Percentiles rank a stretch among this genome's conserved stretches.
Evolutionary conservation across 1,284 basidiomycete species (phyloP).

Genomic region (Trametes hirsuta): DNA sequence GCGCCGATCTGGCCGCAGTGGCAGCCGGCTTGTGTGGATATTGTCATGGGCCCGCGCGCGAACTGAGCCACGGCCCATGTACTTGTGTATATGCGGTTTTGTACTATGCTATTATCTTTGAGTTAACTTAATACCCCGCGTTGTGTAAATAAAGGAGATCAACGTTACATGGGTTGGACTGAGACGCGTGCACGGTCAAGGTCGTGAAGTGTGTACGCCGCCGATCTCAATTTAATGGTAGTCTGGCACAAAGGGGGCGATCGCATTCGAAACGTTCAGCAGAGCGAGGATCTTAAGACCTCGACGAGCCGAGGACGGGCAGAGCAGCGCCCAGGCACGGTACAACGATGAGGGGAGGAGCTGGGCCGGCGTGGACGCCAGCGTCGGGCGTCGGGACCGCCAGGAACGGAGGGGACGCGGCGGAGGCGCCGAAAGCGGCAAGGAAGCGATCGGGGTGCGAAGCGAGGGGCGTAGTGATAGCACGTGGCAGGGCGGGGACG

Average conservation of each 20-base stretch:
- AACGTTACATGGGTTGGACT: too few species aligned
- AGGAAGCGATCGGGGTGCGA: not conserved
- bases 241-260: not conserved
- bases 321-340: not conserved
- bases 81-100: too few species aligned
- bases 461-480: constrained; percentile 4
- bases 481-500: constrained; percentile 9
- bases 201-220: too few species aligned
- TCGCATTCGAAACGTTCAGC: not conserved
- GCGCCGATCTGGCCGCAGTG: too few species aligned
- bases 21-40: not conserved
- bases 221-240: too few species aligned
- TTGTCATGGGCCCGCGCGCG: not conserved
- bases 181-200: too few species aligned
- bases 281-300: not conserved
- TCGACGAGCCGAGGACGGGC: not conserved
- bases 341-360: not conserved
- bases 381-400: not conserved
- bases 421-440: constrained; percentile 4
- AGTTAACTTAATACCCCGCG: too few species aligned
- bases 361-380: not conserved
- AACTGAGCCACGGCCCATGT: too few species aligned
- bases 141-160: too few species aligned
- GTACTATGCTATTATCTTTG: too few species aligned
- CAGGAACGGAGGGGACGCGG: not conserved